Base-by-base conservation (phyloP, 2,329 filamentous ascomycete species). In the Tolypocladium paradoxum region DNA sequence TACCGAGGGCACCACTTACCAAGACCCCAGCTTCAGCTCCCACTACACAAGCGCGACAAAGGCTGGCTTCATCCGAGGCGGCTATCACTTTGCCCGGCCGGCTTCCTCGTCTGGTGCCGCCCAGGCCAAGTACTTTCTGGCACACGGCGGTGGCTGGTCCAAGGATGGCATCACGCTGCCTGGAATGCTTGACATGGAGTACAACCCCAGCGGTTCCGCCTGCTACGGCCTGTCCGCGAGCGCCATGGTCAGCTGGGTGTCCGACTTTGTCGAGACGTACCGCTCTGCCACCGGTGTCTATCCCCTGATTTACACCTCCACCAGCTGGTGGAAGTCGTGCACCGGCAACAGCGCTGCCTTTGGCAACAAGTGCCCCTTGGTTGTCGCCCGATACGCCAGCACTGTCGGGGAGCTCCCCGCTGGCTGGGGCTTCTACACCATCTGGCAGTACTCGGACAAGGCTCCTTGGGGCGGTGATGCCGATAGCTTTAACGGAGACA, bases 51-150 rank as follows among this genome's bases (percentile, higher is more conserved):
- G 70, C 29, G 76, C 77, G 35, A 79, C 76, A 46, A 67, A 67
- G 9, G 76, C 76, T 3, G 73, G 73, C 27, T 65, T 82, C 54
- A 75, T 81, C 62, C 76, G 77, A 24, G 78, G 78, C 49, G 77
- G 71, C 36, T 81, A 81, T 60, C 78, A 82, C 69, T 80, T 79
- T n/a, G n/a, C n/a, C n/a, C 57, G 78, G 78, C 6, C 71, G 71
- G n/a, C n/a, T n/a, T n/a, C 62, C 18, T 71, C 70, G 57, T 68
- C 71, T 5, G 76, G 74, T 18, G 65, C 72, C 4, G 62, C 65
- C 0, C 77, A 82, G 60, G 78, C 78, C 8, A 65, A 70, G 12
- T 80, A 68, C 65, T 82, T 82, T 66, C 56, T 78, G 49, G 63
- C 69, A 0, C 67, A 80, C 58, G 78, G 78, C 45, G 78, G 78